Percentiles rank a stretch among this genome's conserved stretches.
Evolutionary conservation across 78 protist species (phyloP).

Genomic region (Planoprotostelium fungivorum): DNA sequence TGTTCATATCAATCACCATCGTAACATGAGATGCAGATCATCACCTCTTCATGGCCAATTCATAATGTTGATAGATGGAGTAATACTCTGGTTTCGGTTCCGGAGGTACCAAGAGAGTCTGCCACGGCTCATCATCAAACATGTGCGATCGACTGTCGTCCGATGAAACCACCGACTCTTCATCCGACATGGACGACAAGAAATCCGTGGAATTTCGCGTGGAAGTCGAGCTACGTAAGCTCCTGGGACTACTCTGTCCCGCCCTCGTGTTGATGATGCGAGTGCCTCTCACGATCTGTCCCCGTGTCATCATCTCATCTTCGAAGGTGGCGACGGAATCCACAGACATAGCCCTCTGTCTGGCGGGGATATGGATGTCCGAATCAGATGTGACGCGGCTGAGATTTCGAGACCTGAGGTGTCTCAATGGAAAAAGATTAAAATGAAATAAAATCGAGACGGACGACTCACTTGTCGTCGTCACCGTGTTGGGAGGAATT

Average conservation of each 20-base stretch:
- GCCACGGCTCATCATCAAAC: conserved; percentile 1
- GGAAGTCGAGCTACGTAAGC: not conserved
- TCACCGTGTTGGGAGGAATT: not conserved
- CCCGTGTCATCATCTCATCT: not conserved
- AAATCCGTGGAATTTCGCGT: too few relatives aligned
- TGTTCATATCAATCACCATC: too few relatives aligned
- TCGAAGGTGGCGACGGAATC: not conserved
- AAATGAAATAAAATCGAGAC: too few relatives aligned
- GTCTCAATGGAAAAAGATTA: too few relatives aligned
- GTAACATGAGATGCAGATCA: not conserved
- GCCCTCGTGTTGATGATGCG: not conserved
- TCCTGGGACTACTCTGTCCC: not conserved
- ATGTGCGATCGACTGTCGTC: not conserved
- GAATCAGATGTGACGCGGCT: not conserved
- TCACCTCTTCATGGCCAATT: not conserved
- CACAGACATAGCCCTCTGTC: not conserved
- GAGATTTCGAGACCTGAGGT: not conserved
- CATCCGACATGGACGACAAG: not conserved
- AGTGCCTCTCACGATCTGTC: not conserved
- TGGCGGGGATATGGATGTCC: not conserved
- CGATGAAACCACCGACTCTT: not conserved
- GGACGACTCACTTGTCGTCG: not conserved
- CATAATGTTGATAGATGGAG: not conserved
- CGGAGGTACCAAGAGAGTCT: not conserved
- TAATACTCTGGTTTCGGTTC: not conserved